Base-by-base conservation (phyloP, 768 basidiomycete genomes). In the Hydnomerulius pinastri region DNA sequence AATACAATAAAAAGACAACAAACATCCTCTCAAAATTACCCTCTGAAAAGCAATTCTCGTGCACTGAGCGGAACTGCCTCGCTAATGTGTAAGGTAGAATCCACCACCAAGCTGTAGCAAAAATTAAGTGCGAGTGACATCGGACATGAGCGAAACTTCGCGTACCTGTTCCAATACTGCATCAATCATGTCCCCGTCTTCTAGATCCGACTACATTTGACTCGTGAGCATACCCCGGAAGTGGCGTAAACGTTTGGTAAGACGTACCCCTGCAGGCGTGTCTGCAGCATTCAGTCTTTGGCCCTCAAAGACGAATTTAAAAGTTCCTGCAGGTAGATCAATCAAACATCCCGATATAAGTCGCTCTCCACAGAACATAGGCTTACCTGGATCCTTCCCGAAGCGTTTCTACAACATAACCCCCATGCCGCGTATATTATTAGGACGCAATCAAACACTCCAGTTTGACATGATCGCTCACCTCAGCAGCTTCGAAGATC, bases 401-500 rank as follows among this genome's bases (percentile, higher is more conserved):
- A 86, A 86, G 25, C 75, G 73, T 75, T 82, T 76, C 85, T 86
- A 56, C 11, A 20, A 43, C 18, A 24, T n/a, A 28, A 45, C 17
- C 21, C 28, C 39, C 39, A 51, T n/a, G n/a, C n/a, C n/a, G n/a
- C n/a, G 36, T 24, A 51, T 20, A 12, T 13, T n/a, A 20, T 52
- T 28, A 43, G 21, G 6, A 43, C 6, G 25, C 20, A 32, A 32
- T n/a, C 1, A 10, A 30, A 50, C n/a, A 29, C 15, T 13, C 10
- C 29, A 39, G 8, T 18, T 35, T 21, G 28, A n/a, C 8, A 25
- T 1, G 13, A 23, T 1, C 3, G 71, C 78, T 20, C 56, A 86
- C 86, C 75, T 85, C 82, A 2, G 82, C 81, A 13, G 83, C 85
- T 15, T 81, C 76, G 50, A 87, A 86, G 21, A 86, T 80, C 66